phyloP scores from a whole-genome alignment of 805 yeast genomes.

The Teunomyces tritomae region DNA sequence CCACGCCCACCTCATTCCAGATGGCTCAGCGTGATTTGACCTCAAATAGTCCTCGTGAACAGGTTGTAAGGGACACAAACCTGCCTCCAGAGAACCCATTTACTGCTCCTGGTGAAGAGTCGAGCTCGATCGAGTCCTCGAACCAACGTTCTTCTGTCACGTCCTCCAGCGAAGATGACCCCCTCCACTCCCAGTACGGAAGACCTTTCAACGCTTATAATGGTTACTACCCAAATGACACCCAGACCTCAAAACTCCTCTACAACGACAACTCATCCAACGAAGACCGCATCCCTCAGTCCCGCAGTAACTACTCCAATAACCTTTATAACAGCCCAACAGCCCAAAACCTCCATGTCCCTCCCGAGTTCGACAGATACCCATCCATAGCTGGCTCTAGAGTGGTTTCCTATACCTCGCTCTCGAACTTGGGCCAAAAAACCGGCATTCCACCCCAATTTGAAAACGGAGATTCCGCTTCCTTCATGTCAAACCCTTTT shows the following conservation, averaged over 20 bases:
- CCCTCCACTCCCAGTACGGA: conserved; percentile 24
- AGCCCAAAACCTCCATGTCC: conserved; percentile 29
- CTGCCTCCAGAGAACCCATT: conserved; percentile 10
- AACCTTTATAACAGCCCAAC: conserved; percentile 3
- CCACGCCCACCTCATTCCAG: background rate
- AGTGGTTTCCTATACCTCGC: conserved; percentile 49
- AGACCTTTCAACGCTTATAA: conserved; percentile 41
- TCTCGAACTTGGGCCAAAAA: conserved; percentile 9
- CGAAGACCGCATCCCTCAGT: conserved; percentile 7
- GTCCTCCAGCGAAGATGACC: conserved; percentile 10
- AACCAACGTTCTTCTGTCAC: conserved; percentile 9
- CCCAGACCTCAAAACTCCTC: conserved; percentile 38
- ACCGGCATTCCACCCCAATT: background rate
- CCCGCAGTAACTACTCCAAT: conserved; percentile 7
- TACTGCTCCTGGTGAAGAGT: conserved; percentile 9
- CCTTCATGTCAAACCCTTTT: conserved; percentile 20
- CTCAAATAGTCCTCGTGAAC: conserved; percentile 19
- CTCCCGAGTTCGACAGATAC: conserved; percentile 65
- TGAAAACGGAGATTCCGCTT: conserved; percentile 9
- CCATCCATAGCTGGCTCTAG: conserved; percentile 61
- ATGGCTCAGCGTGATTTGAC: conserved; percentile 33
- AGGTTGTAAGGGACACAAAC: background rate
- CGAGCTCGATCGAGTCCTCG: conserved; percentile 9
- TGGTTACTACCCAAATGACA: conserved; percentile 40
- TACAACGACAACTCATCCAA: conserved; percentile 16